phyloP scores from a whole-genome alignment of 2,329 filamentous ascomycete genomes.

The Akanthomyces muscarius region DNA sequence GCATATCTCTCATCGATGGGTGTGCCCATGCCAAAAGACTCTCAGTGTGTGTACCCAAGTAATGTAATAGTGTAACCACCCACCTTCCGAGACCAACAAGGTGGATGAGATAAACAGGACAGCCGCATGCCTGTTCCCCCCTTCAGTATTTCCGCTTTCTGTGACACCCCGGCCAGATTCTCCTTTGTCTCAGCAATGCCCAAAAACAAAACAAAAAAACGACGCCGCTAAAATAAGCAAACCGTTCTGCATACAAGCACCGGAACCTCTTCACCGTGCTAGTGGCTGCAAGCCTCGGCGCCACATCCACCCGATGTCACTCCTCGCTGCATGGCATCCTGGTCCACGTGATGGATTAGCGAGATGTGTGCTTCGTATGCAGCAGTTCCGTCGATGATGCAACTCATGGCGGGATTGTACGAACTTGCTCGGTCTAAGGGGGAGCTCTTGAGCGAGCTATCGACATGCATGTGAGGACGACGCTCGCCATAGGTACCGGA shows the following conservation, averaged over 20 bases:
- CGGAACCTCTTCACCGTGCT: neutral
- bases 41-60: too few relatives aligned
- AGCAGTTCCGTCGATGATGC: neutral
- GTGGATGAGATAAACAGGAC: neutral
- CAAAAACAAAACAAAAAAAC: neutral
- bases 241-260: neutral
- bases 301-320: slow-evolving; percentile 9
- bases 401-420: neutral
- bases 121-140: neutral
- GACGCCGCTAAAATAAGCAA: neutral
- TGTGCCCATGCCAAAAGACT: neutral
- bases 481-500: too few relatives aligned
- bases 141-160: neutral
- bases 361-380: slow-evolving; percentile 14
- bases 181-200: neutral
- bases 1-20: neutral
- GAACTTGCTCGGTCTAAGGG: neutral
- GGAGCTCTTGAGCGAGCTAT: neutral
- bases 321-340: slow-evolving; percentile 9
- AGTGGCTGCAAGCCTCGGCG: slow-evolving; percentile 1
- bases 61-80: neutral
- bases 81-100: slow-evolving; percentile 10
- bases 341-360: slow-evolving; percentile 14
- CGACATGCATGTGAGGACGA: neutral
- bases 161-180: neutral